Conservation (phyloP, 495 filamentous ascomycete genomes). For the Talaromyces nanjingensis region DNA sequence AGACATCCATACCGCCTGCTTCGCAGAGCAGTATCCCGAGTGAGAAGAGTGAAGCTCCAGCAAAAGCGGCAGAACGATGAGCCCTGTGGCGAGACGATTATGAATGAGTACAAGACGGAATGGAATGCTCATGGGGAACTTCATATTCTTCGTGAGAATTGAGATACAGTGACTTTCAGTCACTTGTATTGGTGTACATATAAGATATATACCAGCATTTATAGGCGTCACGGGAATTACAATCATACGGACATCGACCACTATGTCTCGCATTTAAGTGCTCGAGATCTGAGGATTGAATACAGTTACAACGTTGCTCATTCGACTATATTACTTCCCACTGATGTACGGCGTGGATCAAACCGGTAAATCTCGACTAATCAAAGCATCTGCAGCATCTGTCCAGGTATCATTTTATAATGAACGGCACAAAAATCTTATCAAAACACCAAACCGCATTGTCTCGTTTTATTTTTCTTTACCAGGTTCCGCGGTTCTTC, state of each 20-base stretch:
- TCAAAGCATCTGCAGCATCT: not conserved
- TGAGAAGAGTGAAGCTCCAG: not conserved
- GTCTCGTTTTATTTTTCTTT: not conserved
- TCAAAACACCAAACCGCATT: not conserved
- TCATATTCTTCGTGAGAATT: not conserved
- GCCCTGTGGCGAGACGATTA: not conserved
- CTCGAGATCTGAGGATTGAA: not conserved
- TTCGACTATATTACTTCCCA: not conserved
- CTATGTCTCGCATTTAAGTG: not conserved
- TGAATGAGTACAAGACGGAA: not conserved
- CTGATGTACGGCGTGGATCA: not conserved
- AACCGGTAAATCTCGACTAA: not conserved
- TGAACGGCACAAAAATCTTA: no score
- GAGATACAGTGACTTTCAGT: not conserved
- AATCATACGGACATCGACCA: not conserved
- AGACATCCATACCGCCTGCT: not conserved
- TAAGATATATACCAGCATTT: not conserved
- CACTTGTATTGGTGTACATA: not conserved
- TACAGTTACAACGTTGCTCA: not conserved
- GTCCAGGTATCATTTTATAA: not conserved
- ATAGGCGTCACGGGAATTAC: not conserved
- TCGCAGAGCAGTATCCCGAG: not conserved
- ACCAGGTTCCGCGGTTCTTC: slow-evolving; percentile 1
- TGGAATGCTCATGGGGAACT: not conserved
- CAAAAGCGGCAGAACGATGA: not conserved